These are phyloP conservation scores for Mrakia gelida DNA, from an alignment of 768 basidiomycete genomes.

Conservation along the genomic window DNA sequence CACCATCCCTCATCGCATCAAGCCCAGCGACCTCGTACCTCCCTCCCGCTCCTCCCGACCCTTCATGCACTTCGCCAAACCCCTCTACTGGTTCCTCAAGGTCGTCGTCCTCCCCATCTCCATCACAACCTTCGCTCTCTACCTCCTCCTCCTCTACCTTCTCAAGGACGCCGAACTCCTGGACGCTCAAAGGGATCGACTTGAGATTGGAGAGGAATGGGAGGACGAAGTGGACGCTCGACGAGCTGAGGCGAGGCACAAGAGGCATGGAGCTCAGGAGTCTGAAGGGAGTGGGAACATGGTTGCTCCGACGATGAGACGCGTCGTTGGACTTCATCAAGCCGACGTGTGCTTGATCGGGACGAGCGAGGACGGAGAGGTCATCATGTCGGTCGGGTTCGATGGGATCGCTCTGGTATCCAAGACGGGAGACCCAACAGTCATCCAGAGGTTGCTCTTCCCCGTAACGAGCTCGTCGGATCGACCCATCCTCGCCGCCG, in stretches of 20 bases:
- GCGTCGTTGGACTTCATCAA: constrained; percentile 68
- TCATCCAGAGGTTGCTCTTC: constrained; percentile 50
- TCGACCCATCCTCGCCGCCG: constrained; percentile 53
- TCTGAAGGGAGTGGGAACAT: constrained; percentile 36
- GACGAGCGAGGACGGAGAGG: constrained; percentile 60
- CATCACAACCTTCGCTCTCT: constrained; percentile 67
- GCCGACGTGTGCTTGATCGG: constrained; percentile 80
- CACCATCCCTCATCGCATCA: constrained; percentile 33
- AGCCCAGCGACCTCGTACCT: constrained; percentile 38
- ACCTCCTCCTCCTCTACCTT: constrained; percentile 72
- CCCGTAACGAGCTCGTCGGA: constrained; percentile 58
- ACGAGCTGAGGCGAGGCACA: constrained; percentile 33
- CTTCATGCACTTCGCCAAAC: constrained; percentile 46
- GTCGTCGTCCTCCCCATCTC: constrained; percentile 82
- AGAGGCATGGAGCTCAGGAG: constrained; percentile 43
- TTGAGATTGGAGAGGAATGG: constrained; percentile 53
- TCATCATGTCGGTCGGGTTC: constrained; percentile 66
- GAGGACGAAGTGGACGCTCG: constrained; percentile 34
- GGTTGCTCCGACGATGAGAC: constrained; percentile 27
- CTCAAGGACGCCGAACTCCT: constrained; percentile 86
- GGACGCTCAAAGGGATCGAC: constrained; percentile 66
- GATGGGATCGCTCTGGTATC: constrained; percentile 74
- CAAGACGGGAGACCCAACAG: constrained; percentile 50
- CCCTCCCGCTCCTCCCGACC: constrained; percentile 30
- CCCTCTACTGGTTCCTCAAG: constrained; percentile 69